Evolutionary conservation across 768 basidiomycete genomes (phyloP).

Genomic region (Rhizopogon vinicolor): DNA sequence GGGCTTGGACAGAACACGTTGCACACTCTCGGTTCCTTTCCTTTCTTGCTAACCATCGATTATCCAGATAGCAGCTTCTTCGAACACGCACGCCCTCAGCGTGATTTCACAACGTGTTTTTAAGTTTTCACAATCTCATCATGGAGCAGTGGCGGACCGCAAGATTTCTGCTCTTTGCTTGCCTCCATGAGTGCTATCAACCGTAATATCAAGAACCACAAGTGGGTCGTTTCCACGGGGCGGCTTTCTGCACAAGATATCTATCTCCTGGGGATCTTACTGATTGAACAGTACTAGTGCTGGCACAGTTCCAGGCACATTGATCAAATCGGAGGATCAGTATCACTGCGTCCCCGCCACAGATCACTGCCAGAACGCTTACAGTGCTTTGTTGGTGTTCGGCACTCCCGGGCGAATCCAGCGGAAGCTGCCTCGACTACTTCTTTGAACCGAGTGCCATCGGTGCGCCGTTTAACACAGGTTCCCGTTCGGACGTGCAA

Average conservation of each 20-base stretch:
- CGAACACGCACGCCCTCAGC: neutral
- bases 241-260: neutral
- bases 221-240: neutral
- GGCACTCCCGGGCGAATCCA: neutral
- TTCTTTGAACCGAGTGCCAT: neutral
- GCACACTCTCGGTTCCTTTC: neutral
- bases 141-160: neutral
- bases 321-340: neutral
- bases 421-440: neutral
- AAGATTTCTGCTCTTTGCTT: no score
- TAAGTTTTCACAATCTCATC: conserved; percentile 2
- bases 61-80: neutral
- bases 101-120: neutral
- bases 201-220: neutral
- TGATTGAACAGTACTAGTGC: neutral
- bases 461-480: neutral
- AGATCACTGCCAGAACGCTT: neutral
- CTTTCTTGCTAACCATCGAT: conserved; percentile 1
- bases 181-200: no score
- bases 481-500: no score
- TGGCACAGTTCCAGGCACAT: neutral
- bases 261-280: neutral
- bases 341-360: neutral
- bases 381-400: neutral
- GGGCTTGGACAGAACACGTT: neutral